These are phyloP conservation scores for Oryza officinalis DNA, from an alignment of 176 grass and related monocot species.

Conservation along the genomic window DNA sequence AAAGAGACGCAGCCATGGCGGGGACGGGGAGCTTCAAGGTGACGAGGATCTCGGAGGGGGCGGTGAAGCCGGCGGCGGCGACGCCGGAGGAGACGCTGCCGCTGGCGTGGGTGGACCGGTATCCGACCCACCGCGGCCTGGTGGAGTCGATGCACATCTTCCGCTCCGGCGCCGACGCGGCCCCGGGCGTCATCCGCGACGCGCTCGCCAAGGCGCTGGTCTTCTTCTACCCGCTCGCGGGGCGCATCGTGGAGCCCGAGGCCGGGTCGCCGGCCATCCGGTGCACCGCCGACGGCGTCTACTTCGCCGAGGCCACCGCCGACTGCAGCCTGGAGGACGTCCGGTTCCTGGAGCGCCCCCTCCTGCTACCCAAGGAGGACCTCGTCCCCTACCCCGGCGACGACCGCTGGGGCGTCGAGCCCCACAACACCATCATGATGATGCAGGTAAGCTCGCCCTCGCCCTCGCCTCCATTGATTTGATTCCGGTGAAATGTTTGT, in stretches of 20 bases:
- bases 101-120: constrained; percentile 89
- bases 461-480: neutral
- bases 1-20: neutral
- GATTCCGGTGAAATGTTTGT: neutral
- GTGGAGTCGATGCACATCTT: constrained; percentile 99
- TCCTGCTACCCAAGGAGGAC: constrained; percentile 77
- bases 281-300: constrained; percentile 86
- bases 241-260: constrained; percentile 70
- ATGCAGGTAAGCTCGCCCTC: constrained; percentile 66
- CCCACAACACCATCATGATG: constrained; percentile 97
- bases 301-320: constrained; percentile 76
- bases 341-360: constrained; percentile 79
- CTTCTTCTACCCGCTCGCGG: constrained; percentile 90
- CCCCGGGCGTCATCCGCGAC: constrained; percentile 57
- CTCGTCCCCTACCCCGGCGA: constrained; percentile 79
- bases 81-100: constrained; percentile 68
- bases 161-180: constrained; percentile 49
- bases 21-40: constrained; percentile 64
- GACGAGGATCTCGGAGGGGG: constrained; percentile 77
- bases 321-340: constrained; percentile 92
- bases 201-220: constrained; percentile 68
- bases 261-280: constrained; percentile 55
- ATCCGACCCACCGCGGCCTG: constrained; percentile 91
- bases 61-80: constrained; percentile 62
- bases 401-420: constrained; percentile 66